A percentile compares a stretch with the other conserved stretches of the same genome.
phyloP scores from a whole-genome alignment of 2,329 filamentous ascomycete species.

The Diplodia scrobiculata region DNA sequence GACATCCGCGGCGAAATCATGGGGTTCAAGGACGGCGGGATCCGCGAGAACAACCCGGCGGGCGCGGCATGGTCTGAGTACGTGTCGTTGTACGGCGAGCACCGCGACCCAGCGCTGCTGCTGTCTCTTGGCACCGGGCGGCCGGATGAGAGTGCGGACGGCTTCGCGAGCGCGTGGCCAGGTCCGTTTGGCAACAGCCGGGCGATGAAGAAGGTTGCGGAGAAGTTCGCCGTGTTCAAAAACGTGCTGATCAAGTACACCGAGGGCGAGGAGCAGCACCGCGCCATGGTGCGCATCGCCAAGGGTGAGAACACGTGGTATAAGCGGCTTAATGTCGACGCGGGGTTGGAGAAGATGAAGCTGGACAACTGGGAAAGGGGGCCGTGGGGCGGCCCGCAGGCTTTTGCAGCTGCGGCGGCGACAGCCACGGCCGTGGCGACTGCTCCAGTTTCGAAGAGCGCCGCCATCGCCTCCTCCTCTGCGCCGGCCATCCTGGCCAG shows the following conservation, averaged over 20 bases:
- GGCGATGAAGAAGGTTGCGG: constrained; percentile 49
- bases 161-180: constrained; percentile 52
- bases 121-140: constrained; percentile 53
- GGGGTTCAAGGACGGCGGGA: constrained; percentile 55
- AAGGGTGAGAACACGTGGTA: constrained; percentile 55
- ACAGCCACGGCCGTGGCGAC: constrained; percentile 34
- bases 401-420: constrained; percentile 29
- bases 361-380: constrained; percentile 54
- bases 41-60: constrained; percentile 55
- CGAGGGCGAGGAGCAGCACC: constrained; percentile 53
- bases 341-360: constrained; percentile 50
- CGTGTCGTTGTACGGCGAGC: constrained; percentile 50
- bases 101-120: constrained; percentile 49
- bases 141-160: constrained; percentile 50
- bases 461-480: not conserved
- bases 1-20: constrained; percentile 46
- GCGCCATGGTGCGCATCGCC: constrained; percentile 51
- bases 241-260: constrained; percentile 57
- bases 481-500: not conserved
- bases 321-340: constrained; percentile 53
- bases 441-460: not conserved
- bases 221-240: constrained; percentile 54
- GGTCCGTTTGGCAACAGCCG: constrained; percentile 49
- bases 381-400: constrained; percentile 41
- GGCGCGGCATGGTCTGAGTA: constrained; percentile 54